Evolutionary conservation across 2,329 filamentous ascomycete genomes (phyloP).

Genomic region (Aspergillus sp.): DNA sequence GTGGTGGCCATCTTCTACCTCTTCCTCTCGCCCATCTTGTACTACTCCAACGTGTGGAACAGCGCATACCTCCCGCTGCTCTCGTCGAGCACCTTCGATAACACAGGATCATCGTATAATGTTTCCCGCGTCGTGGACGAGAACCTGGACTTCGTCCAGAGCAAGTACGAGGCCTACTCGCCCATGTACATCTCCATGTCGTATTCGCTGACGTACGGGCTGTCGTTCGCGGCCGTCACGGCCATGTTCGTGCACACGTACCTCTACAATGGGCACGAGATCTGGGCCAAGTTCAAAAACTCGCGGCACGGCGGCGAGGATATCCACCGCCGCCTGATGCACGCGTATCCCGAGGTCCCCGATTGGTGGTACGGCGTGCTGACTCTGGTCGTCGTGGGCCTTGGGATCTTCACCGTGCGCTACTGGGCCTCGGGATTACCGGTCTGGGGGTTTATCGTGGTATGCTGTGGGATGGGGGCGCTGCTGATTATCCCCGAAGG

Average conservation of each 20-base stretch:
- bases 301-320: constrained; percentile 42
- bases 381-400: constrained; percentile 24
- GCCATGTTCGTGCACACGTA: constrained; percentile 27
- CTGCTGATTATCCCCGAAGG: constrained; percentile 36
- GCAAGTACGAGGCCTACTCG: constrained; percentile 33
- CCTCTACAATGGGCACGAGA: constrained; percentile 28
- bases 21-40: constrained; percentile 42
- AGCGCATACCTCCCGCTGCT: constrained; percentile 26
- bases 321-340: constrained; percentile 58
- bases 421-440: constrained; percentile 33
- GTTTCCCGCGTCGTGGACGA: constrained; percentile 22
- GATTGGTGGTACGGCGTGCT: constrained; percentile 51
- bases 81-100: constrained; percentile 24
- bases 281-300: constrained; percentile 27
- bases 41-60: constrained; percentile 49
- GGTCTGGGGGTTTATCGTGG: constrained; percentile 33
- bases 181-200: constrained; percentile 32
- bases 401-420: constrained; percentile 24
- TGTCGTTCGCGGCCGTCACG: constrained; percentile 30
- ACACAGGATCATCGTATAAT: constrained; percentile 25
- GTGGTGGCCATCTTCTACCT: constrained; percentile 49
- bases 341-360: constrained; percentile 54
- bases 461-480: constrained; percentile 28
- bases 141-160: constrained; percentile 24
- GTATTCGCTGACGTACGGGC: constrained; percentile 29